Evolutionary conservation across 805 yeast genomes (phyloP), one percentile per base, ranked within the genome.

Genomic region (Zygosaccharomyces rouxii): DNA sequence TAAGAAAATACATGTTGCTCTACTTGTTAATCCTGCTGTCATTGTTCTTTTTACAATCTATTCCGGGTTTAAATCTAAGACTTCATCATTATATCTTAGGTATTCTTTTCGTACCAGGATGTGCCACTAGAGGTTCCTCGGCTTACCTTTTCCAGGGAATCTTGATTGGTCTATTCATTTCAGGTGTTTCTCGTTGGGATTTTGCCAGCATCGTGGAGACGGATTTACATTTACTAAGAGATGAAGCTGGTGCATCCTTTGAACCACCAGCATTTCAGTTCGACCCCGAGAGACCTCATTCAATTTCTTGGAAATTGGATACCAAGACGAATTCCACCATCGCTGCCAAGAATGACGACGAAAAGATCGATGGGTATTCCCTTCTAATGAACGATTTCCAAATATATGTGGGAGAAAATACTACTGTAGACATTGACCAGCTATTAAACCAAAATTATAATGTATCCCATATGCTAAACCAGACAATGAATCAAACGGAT

Each of bases 121-220:
- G 96, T 37, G 75, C 82, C 2, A 86, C 92, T 0, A 72, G 80
- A 54, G 90, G 94, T 0, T 62, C 78, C 35, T 73, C 86, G 0
- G 89, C 90, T 0, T 72, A 85, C 55, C 57, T 84, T 7, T 84
- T 87, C 60, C 97, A 90, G 63, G 98, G 97, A 2, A 77, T 92
- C 0, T 69, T 92, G 21, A 63, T 88, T 0, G 99, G 97, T 0
- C 71, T 92, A 39, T 75, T 86, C 43, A 72, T 89, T 5, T 84
- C 90, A 19, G 99, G 99, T 0, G 81, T 88, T 1, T 80, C 95
- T 0, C 72, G 95, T 48, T 92, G 99, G 99, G 97, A 94, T 48
- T 82, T 86, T 59, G 97, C 95, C 2, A 82, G 96, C 11, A 80
- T 92, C 48, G 81, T 86, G 1, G 97, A 92, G 60, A 87, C 96